Percentiles rank a stretch among this genome's conserved stretches.
phyloP scores from a whole-genome alignment of 768 basidiomycete genomes.

The Gymnopilus junonius region DNA sequence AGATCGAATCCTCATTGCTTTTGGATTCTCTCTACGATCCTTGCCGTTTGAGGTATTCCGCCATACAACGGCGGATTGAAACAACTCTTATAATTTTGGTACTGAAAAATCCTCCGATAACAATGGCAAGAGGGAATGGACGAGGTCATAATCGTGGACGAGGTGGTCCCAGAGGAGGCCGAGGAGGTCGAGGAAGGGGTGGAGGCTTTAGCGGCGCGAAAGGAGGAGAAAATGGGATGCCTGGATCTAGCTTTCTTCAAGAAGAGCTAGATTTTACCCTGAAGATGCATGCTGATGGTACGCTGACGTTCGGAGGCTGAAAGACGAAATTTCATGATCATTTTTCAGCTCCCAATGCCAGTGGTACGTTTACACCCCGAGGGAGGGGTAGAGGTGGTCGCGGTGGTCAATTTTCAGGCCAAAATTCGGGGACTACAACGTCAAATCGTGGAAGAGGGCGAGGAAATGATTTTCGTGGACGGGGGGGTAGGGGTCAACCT shows the following conservation, averaged over 20 bases:
- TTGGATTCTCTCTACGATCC: neutral
- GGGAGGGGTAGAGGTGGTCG: constrained; percentile 32
- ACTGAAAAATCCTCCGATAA: neutral
- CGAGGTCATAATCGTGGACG: constrained; percentile 9
- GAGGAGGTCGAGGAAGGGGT: neutral
- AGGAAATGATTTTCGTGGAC: constrained; percentile 17
- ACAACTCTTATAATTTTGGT: neutral
- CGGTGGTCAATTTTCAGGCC: constrained; percentile 20
- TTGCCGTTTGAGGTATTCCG: neutral
- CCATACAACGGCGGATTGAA: neutral
- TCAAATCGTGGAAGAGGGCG: constrained; percentile 27
- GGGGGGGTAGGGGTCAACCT: constrained; percentile 25
- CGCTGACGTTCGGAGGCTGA: constrained; percentile 4
- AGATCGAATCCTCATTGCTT: neutral
- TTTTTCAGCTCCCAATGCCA: constrained; percentile 11
- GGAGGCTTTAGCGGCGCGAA: constrained; percentile 13
- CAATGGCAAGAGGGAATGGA: constrained; percentile 17
- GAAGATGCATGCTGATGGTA: constrained; percentile 29
- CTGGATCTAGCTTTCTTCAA: constrained; percentile 22
- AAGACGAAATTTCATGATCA: neutral
- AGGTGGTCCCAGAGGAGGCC: constrained; percentile 10
- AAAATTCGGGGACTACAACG: constrained; percentile 20
- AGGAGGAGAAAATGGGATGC: constrained; percentile 13
- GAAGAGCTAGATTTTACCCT: constrained; percentile 29
- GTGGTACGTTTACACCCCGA: constrained; percentile 8